phyloP scores from a whole-genome alignment of 305 asterid species.

The Fraxinus xanthoxyloides region DNA sequence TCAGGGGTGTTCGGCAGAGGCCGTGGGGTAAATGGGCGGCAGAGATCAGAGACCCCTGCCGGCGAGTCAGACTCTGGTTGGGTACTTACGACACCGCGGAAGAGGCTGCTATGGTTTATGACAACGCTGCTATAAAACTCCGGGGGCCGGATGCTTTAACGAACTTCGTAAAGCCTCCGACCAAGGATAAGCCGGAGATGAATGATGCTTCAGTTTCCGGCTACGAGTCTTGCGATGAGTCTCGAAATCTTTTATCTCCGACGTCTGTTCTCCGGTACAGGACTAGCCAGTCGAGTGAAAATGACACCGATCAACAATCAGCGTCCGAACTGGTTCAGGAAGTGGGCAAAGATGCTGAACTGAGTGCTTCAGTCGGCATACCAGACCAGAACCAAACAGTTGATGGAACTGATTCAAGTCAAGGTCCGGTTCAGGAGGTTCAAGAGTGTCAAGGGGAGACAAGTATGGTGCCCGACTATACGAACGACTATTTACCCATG shows the following conservation, averaged over 20 bases:
- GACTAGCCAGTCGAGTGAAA: constrained; percentile 32
- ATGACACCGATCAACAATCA: constrained; percentile 15
- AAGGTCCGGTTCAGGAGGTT: constrained; percentile 6
- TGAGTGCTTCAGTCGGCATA: constrained; percentile 9
- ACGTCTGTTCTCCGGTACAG: constrained; percentile 49
- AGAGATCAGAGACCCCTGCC: constrained; percentile 62
- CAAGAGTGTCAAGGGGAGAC: constrained; percentile 66
- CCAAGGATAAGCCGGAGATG: constrained; percentile 22
- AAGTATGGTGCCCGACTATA: constrained; percentile 34
- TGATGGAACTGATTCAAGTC: not conserved
- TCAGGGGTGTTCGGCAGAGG: constrained; percentile 64
- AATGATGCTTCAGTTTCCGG: constrained; percentile 39
- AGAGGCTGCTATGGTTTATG: constrained; percentile 75
- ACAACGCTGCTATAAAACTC: constrained; percentile 62
- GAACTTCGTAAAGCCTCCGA: constrained; percentile 45
- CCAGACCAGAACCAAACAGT: constrained; percentile 20
- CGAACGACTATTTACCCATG: constrained; percentile 43
- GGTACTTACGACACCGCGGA: constrained; percentile 71
- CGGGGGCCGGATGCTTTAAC: constrained; percentile 69
- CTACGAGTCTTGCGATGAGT: constrained; percentile 68
- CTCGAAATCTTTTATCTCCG: constrained; percentile 44
- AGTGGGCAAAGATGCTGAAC: constrained; percentile 1
- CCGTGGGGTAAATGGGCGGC: constrained; percentile 86
- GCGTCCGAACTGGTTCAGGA: constrained; percentile 15
- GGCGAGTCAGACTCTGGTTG: constrained; percentile 55